A percentile compares a stretch with the other conserved stretches of the same genome.
Evolutionary conservation across 2,329 filamentous ascomycete species (phyloP).

Genomic region (Moelleriella libera): DNA sequence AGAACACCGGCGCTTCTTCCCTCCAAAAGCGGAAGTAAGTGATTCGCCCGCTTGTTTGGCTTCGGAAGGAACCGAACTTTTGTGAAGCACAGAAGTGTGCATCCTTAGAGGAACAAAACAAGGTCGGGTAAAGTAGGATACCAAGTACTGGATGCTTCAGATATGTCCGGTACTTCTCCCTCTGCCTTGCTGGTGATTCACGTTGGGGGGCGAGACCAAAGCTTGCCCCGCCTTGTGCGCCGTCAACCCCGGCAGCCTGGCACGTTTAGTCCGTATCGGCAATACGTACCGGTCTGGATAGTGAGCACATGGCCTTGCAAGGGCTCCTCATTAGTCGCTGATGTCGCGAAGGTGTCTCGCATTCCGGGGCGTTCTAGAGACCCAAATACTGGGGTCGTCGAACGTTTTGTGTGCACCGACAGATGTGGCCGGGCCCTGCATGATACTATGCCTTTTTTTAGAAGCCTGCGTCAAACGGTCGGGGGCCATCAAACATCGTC

Average conservation of each 20-base stretch:
- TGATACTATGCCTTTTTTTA: not conserved
- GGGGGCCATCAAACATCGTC: not conserved
- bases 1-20: too few relatives aligned
- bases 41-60: not conserved
- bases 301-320: not conserved
- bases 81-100: not conserved
- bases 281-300: not conserved
- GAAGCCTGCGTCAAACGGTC: not conserved
- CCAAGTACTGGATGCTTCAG: too few relatives aligned
- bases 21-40: not conserved
- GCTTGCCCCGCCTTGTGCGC: not conserved
- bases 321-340: slow-evolving; percentile 1
- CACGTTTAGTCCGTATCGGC: not conserved
- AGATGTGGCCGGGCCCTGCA: not conserved
- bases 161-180: too few relatives aligned
- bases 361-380: not conserved
- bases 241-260: not conserved
- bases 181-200: too few relatives aligned
- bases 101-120: not conserved
- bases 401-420: not conserved
- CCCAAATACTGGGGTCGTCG: not conserved
- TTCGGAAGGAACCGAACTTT: not conserved
- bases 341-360: not conserved
- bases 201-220: not conserved
- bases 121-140: too few relatives aligned